Evolutionary conservation across 208 protist species (phyloP).

Genomic region (Leishmania aethiopica): DNA sequence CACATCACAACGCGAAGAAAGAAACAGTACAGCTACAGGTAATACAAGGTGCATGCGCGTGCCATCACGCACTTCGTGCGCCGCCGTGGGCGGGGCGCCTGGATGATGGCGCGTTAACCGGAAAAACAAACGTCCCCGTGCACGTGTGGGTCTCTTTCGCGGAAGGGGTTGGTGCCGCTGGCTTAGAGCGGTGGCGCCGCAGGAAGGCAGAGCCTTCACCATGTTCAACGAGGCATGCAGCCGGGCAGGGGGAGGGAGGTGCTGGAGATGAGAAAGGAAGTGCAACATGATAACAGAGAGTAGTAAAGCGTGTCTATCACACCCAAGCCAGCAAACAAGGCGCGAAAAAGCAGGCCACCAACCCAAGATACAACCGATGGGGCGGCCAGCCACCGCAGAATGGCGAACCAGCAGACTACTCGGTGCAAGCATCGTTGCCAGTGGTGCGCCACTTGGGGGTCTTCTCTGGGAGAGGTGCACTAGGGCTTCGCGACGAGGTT

Average conservation of each 20-base stretch:
- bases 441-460: constrained; percentile 64
- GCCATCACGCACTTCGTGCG: not conserved
- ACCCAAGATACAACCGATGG: not conserved
- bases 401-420: not conserved
- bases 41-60: not conserved
- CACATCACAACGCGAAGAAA: not conserved
- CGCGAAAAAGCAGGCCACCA: not conserved
- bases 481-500: constrained; percentile 46
- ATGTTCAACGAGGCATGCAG: not conserved
- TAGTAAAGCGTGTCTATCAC: not conserved
- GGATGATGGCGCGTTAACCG: not conserved
- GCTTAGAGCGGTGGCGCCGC: not conserved
- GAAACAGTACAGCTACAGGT: constrained; percentile 1
- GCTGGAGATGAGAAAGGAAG: not conserved
- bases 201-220: not conserved
- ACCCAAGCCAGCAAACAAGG: not conserved
- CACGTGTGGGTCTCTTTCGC: not conserved
- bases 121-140: not conserved
- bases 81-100: not conserved
- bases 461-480: constrained; percentile 67
- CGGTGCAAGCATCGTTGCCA: constrained; percentile 1
- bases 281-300: not conserved
- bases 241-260: not conserved
- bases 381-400: not conserved
- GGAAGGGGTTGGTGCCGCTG: not conserved